phyloP scores from a whole-genome alignment of 148 eudicot species.

The Euryodendron excelsum region DNA sequence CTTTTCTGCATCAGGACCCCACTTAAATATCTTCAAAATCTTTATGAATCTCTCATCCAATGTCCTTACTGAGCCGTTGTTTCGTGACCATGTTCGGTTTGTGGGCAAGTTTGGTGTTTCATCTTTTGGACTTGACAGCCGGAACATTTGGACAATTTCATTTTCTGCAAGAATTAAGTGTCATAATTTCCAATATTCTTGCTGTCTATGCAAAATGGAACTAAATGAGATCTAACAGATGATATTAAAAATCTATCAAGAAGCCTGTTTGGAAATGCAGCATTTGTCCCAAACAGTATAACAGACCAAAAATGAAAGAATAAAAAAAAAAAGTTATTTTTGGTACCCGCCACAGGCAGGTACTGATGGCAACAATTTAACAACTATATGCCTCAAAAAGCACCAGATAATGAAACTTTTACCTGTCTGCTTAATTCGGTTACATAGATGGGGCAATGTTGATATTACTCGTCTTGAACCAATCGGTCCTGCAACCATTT shows the following conservation, averaged over 20 bases:
- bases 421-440: conserved; percentile 49
- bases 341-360: too few relatives aligned
- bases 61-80: conserved; percentile 38
- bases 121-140: conserved; percentile 39
- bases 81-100: conserved; percentile 19
- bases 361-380: neutral
- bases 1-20: conserved; percentile 99
- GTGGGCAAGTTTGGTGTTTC: conserved; percentile 30
- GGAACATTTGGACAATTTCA: conserved; percentile 88
- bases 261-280: neutral
- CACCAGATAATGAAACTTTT: neutral
- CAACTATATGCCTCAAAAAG: neutral
- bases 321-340: too few relatives aligned
- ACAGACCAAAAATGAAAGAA: neutral
- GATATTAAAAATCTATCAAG: neutral
- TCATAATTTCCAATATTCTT: neutral
- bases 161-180: conserved; percentile 46
- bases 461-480: conserved; percentile 31
- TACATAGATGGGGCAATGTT: conserved; percentile 27
- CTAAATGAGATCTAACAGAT: neutral
- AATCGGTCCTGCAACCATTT: conserved; percentile 17
- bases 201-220: neutral
- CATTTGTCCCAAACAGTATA: neutral
- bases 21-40: conserved; percentile 88
- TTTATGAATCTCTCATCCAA: conserved; percentile 88